Conservation (phyloP, 2,329 filamentous ascomycete species). For the Fusarium goolgardi region DNA sequence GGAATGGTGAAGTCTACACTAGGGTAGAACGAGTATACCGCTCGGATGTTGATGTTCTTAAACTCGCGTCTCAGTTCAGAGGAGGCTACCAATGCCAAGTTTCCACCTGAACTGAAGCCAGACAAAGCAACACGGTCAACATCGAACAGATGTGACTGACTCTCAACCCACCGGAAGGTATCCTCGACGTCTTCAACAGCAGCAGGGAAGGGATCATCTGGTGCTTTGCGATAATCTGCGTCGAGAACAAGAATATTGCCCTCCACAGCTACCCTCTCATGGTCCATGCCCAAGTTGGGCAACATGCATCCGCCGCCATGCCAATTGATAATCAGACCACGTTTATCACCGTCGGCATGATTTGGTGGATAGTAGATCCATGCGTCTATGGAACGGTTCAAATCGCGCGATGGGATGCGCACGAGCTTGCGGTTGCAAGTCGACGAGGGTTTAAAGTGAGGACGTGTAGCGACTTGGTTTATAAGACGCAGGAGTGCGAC, state of each 20-base stretch:
- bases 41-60: conserved; percentile 57
- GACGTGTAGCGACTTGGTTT: conserved; percentile 27
- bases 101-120: conserved; percentile 61
- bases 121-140: conserved; percentile 55
- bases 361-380: conserved; percentile 46
- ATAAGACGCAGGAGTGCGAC: conserved; percentile 27
- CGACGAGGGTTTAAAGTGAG: conserved; percentile 21
- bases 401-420: conserved; percentile 47
- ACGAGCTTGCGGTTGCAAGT: conserved; percentile 25
- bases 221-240: conserved; percentile 56
- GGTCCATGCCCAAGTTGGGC: conserved; percentile 54
- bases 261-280: conserved; percentile 47
- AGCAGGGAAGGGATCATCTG: conserved; percentile 55
- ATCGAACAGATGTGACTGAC: conserved; percentile 48
- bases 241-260: conserved; percentile 46
- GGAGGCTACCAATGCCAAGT: conserved; percentile 53
- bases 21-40: conserved; percentile 61
- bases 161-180: conserved; percentile 48
- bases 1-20: conserved; percentile 49
- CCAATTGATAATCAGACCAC: conserved; percentile 52
- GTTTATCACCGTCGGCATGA: neutral
- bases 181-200: conserved; percentile 52
- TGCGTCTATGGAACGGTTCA: conserved; percentile 43
- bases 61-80: conserved; percentile 44
- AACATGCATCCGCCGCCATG: conserved; percentile 52